Evolutionary conservation across 306 rosid species (phyloP).

Genomic region (Prinsepia uniflora): DNA sequence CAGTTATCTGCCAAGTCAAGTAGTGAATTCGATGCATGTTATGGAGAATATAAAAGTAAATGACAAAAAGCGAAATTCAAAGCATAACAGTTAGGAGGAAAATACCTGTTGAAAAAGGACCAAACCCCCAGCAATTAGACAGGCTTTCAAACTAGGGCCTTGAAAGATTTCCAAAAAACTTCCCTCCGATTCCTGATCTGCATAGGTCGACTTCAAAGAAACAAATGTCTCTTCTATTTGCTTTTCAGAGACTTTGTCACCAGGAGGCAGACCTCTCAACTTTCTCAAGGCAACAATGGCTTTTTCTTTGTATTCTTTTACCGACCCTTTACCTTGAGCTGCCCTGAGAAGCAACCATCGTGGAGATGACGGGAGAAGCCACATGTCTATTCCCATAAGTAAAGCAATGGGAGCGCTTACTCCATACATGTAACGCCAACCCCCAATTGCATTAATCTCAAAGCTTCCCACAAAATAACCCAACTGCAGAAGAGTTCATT

Average conservation of each 20-base stretch:
- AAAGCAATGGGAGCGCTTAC: slow-evolving; percentile 78
- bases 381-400: slow-evolving; percentile 84
- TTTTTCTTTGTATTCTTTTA: slow-evolving; percentile 67
- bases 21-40: slow-evolving; percentile 33
- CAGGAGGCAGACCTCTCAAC: slow-evolving; percentile 75
- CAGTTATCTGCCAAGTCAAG: slow-evolving; percentile 75
- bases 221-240: slow-evolving; percentile 75
- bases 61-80: slow-evolving; percentile 8
- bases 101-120: slow-evolving; percentile 94
- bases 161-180: slow-evolving; percentile 88
- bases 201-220: slow-evolving; percentile 66
- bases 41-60: slow-evolving; percentile 17
- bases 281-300: slow-evolving; percentile 65
- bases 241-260: slow-evolving; percentile 69
- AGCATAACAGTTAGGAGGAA: slow-evolving; percentile 22
- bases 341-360: slow-evolving; percentile 98
- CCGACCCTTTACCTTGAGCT: slow-evolving; percentile 77
- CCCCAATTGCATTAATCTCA: slow-evolving; percentile 67
- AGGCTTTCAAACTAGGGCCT: slow-evolving; percentile 92
- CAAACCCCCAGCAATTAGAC: slow-evolving; percentile 78
- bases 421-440: slow-evolving; percentile 96
- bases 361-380: slow-evolving; percentile 79
- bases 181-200: slow-evolving; percentile 70
- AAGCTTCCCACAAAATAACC: slow-evolving; percentile 94
- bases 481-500: slow-evolving; percentile 45